Evolutionary conservation across 2,329 filamentous ascomycete genomes (phyloP).

Genomic region (Cercospora janseana): DNA sequence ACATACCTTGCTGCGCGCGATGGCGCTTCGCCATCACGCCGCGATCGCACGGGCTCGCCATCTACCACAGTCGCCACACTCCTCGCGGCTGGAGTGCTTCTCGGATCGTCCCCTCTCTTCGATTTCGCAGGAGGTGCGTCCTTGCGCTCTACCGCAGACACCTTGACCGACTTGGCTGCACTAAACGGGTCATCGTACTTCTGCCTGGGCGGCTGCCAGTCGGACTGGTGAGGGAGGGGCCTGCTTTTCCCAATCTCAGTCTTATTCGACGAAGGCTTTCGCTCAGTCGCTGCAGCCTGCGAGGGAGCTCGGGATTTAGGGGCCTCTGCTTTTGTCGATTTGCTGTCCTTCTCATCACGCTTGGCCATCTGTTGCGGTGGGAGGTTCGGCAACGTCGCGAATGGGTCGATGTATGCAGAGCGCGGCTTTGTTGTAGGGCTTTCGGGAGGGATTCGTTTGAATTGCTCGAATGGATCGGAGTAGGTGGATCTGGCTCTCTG

Average conservation of each 20-base stretch:
- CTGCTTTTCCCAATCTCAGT: neutral
- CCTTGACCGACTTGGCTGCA: conserved; percentile 6
- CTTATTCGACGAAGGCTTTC: conserved; percentile 7
- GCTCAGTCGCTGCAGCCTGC: conserved; percentile 3
- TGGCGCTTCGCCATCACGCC: conserved; percentile 8
- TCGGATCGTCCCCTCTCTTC: conserved; percentile 1
- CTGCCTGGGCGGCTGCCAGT: conserved; percentile 9
- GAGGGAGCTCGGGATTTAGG: conserved; percentile 10
- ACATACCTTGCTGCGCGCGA: conserved; percentile 4
- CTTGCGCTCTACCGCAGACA: neutral
- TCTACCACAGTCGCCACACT: conserved; percentile 8
- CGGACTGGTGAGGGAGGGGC: conserved; percentile 4
- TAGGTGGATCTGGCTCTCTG: conserved; percentile 1
- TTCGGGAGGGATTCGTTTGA: neutral
- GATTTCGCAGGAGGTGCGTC: neutral
- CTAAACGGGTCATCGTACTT: conserved; percentile 2
- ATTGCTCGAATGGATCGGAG: conserved; percentile 6
- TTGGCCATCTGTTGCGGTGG: neutral
- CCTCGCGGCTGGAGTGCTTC: conserved; percentile 1
- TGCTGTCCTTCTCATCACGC: conserved; percentile 8
- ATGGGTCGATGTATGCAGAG: conserved; percentile 6
- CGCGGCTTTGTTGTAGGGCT: neutral
- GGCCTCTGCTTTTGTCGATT: conserved; percentile 8
- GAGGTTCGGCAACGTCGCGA: neutral
- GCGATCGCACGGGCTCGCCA: conserved; percentile 2